phyloP scores from a whole-genome alignment of 2,329 filamentous ascomycete species.

The Allantophomopsis lycopodina region DNA sequence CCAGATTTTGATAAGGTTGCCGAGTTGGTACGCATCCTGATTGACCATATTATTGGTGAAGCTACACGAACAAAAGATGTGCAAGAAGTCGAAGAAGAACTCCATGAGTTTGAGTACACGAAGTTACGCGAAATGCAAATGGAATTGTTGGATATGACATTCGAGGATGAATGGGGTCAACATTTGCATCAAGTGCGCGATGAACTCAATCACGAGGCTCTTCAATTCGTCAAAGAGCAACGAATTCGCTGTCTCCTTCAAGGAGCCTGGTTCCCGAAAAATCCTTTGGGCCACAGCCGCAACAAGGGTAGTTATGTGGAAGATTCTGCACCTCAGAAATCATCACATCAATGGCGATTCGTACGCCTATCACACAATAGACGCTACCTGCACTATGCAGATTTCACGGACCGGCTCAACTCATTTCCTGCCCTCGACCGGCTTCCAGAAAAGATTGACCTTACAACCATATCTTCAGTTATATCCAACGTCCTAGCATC shows the following conservation, averaged over 20 bases:
- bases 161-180: conserved; percentile 88
- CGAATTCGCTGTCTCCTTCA: conserved; percentile 78
- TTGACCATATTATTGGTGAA: conserved; percentile 79
- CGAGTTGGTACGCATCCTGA: conserved; percentile 76
- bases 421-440: conserved; percentile 59
- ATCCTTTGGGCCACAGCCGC: conserved; percentile 14
- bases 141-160: conserved; percentile 79
- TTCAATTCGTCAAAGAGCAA: conserved; percentile 96
- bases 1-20: conserved; percentile 89
- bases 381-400: conserved; percentile 77
- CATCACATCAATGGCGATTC: conserved; percentile 50
- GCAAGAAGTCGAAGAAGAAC: conserved; percentile 76
- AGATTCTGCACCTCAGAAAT: conserved; percentile 10
- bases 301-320: conserved; percentile 28
- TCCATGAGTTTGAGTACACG: conserved; percentile 69
- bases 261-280: conserved; percentile 68
- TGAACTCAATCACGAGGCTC: conserved; percentile 76
- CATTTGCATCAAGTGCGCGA: conserved; percentile 85
- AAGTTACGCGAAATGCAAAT: conserved; percentile 79
- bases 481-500: conserved; percentile 63
- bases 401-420: conserved; percentile 55
- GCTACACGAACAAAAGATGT: conserved; percentile 74
- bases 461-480: conserved; percentile 79
- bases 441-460: conserved; percentile 71
- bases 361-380: conserved; percentile 84